A percentile compares a stretch with the other conserved stretches of the same genome.
These are phyloP conservation scores for Magnusiomyces magnusii DNA, from an alignment of 1,139 yeast species.

Conservation along the genomic window DNA sequence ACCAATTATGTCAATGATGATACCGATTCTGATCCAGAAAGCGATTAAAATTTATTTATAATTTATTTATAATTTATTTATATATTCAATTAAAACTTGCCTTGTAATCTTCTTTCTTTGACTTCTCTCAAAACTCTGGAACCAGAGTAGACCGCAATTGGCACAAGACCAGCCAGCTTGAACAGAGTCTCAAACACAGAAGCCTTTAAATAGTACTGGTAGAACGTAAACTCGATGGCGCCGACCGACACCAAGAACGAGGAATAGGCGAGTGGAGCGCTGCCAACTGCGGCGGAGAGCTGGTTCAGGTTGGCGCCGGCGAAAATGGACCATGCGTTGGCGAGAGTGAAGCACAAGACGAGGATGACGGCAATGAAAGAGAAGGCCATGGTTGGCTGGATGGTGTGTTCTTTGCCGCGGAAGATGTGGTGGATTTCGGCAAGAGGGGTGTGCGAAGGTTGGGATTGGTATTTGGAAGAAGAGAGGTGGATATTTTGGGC, in stretches of 20 bases:
- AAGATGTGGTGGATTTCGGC: constrained; percentile 64
- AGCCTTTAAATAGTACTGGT: constrained; percentile 60
- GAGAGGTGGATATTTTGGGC: constrained; percentile 5
- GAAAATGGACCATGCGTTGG: constrained; percentile 22
- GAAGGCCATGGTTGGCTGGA: constrained; percentile 48
- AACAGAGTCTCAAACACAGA: constrained; percentile 65
- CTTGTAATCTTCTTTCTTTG: constrained; percentile 21
- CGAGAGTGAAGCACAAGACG: constrained; percentile 29
- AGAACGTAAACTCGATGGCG: constrained; percentile 56
- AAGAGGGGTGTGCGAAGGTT: constrained; percentile 12
- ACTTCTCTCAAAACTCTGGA: constrained; percentile 46
- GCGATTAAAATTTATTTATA: too few relatives aligned
- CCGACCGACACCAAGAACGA: constrained; percentile 48
- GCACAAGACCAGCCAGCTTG: constrained; percentile 44
- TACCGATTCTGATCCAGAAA: too few relatives aligned
- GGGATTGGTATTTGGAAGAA: constrained; percentile 8
- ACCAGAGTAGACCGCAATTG: constrained; percentile 60
- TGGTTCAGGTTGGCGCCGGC: constrained; percentile 21
- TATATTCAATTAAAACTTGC: background rate
- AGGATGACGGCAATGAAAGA: constrained; percentile 44
- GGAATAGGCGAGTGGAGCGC: constrained; percentile 33
- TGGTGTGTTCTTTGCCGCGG: constrained; percentile 48
- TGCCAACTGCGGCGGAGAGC: constrained; percentile 23
- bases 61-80: too few relatives aligned
- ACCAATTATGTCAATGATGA: too few relatives aligned